Conservation (phyloP, 495 filamentous ascomycete genomes). For the Massariosphaeria phaeospora region DNA sequence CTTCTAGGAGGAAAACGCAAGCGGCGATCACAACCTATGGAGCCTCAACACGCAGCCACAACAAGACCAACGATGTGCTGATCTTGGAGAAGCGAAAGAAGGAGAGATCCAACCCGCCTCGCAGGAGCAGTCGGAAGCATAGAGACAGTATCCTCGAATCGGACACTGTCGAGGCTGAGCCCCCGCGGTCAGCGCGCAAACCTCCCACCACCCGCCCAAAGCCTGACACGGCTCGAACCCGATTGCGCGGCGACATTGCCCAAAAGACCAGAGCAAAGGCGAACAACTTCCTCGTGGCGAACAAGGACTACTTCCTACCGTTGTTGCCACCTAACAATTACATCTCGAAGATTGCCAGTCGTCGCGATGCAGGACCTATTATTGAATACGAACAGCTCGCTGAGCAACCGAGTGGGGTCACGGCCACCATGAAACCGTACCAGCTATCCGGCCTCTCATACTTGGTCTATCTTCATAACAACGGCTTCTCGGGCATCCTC, state of each 20-base stretch:
- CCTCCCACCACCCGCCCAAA: constrained; percentile 1
- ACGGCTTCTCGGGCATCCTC: constrained; percentile 55
- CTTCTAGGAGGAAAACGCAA: no score
- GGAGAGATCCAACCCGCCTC: background rate
- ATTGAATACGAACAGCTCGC: constrained; percentile 47
- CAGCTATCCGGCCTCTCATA: constrained; percentile 60
- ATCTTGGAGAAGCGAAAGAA: constrained; percentile 16
- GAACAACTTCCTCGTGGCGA: constrained; percentile 49
- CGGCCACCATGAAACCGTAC: constrained; percentile 56
- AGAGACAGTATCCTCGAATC: constrained; percentile 16
- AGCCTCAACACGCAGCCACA: background rate
- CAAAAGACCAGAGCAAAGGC: constrained; percentile 46
- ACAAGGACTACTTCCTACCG: constrained; percentile 51
- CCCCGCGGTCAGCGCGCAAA: background rate
- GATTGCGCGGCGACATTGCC: constrained; percentile 48
- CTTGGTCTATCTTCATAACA: constrained; percentile 54
- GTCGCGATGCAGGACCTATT: constrained; percentile 5
- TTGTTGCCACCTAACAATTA: constrained; percentile 53
- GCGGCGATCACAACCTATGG: background rate
- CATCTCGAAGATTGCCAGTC: constrained; percentile 44
- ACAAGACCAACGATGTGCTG: background rate
- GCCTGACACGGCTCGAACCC: constrained; percentile 39
- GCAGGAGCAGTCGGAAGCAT: constrained; percentile 3
- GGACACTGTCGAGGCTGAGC: constrained; percentile 1
- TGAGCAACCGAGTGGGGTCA: constrained; percentile 49